Evolutionary conservation across 805 yeast genomes (phyloP).

Genomic region (Candida vaughaniae): DNA sequence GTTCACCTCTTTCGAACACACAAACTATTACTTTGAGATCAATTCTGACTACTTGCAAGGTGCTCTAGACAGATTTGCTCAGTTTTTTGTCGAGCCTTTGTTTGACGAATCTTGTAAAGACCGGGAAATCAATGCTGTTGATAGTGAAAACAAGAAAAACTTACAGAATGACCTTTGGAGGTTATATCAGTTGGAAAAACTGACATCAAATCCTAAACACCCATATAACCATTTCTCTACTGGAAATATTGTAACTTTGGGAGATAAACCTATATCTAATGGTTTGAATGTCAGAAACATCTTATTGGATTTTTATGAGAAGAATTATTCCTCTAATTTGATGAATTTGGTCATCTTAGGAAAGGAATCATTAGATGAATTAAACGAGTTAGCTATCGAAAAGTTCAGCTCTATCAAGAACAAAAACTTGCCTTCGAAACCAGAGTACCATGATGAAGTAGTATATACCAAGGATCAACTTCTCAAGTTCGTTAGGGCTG

Average conservation of each 20-base stretch:
- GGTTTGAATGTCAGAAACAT: slow-evolving; percentile 80
- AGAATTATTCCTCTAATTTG: slow-evolving; percentile 77
- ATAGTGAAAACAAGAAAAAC: slow-evolving; percentile 93
- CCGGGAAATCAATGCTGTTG: slow-evolving; percentile 91
- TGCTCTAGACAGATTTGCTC: slow-evolving; percentile 89
- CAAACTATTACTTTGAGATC: slow-evolving; percentile 89
- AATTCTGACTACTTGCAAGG: slow-evolving; percentile 74
- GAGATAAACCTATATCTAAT: slow-evolving; percentile 54
- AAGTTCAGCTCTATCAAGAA: slow-evolving; percentile 66
- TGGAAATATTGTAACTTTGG: slow-evolving; percentile 78
- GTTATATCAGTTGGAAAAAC: slow-evolving; percentile 77
- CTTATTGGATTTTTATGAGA: slow-evolving; percentile 68
- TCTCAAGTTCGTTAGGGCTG: slow-evolving; percentile 58
- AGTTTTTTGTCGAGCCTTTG: slow-evolving; percentile 84
- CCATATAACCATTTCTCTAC: slow-evolving; percentile 89
- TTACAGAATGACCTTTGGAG: slow-evolving; percentile 90
- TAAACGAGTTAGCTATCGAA: slow-evolving; percentile 68
- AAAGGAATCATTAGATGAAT: slow-evolving; percentile 68
- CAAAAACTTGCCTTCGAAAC: slow-evolving; percentile 36
- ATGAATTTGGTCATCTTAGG: slow-evolving; percentile 89
- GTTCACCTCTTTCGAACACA: slow-evolving; percentile 82
- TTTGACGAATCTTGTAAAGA: slow-evolving; percentile 75
- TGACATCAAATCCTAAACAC: slow-evolving; percentile 68
- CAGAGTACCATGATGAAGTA: slow-evolving; percentile 43
- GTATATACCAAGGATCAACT: slow-evolving; percentile 53